Conservation (phyloP, 2,329 filamentous ascomycete species). For the Calonectria ilicicola region DNA sequence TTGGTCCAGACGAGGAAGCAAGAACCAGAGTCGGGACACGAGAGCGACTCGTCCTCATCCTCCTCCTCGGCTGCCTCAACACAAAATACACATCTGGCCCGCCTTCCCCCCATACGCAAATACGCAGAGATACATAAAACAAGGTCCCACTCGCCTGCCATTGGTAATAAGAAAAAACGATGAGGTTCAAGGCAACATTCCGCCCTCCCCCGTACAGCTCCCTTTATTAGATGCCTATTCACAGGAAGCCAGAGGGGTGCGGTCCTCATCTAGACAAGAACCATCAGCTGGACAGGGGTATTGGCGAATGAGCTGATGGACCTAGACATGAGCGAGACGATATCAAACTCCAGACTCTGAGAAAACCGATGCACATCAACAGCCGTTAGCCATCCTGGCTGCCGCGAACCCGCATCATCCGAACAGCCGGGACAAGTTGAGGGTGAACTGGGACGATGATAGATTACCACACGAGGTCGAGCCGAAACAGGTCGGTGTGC, state of each 20-base stretch:
- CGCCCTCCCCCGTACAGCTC: constrained; percentile 27
- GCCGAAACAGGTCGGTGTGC: constrained; percentile 43
- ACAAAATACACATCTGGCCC: constrained; percentile 47
- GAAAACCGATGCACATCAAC: constrained; percentile 52
- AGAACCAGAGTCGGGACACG: constrained; percentile 11
- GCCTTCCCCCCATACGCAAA: constrained; percentile 44
- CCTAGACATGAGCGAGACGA: constrained; percentile 50
- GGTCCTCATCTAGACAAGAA: constrained; percentile 36
- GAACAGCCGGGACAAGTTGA: constrained; percentile 47
- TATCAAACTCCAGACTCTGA: constrained; percentile 58
- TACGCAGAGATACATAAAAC: constrained; percentile 51
- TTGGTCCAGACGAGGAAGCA: constrained; percentile 36
- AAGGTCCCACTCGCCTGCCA: constrained; percentile 49
- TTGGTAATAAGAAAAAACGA: constrained; percentile 45
- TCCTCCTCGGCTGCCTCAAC: constrained; percentile 39
- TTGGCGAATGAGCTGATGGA: constrained; percentile 40
- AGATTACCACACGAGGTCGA: constrained; percentile 49
- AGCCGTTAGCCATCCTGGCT: constrained; percentile 47
- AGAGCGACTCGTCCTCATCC: constrained; percentile 34
- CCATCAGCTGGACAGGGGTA: constrained; percentile 43
- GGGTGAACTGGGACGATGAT: constrained; percentile 47
- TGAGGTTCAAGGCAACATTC: constrained; percentile 39
- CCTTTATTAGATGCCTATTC: constrained; percentile 15
- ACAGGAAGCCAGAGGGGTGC: constrained; percentile 33
- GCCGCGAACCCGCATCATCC: constrained; percentile 48